These are phyloP conservation scores for Salvia sclarea DNA, from an alignment of 305 asterid genomes.

Conservation along the genomic window DNA sequence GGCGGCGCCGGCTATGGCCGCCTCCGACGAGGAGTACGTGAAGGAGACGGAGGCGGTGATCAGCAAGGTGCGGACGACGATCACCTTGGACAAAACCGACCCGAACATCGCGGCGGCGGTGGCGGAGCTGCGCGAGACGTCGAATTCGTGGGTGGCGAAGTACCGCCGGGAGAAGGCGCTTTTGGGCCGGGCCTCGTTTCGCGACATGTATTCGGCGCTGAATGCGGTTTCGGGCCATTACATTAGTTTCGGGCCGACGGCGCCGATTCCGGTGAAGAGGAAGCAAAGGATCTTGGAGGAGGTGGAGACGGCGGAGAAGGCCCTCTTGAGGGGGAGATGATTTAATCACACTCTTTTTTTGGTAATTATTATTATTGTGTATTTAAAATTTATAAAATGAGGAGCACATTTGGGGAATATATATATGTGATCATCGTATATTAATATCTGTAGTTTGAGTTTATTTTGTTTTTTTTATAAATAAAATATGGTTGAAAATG, in stretches of 20 bases:
- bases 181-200: slow-evolving; percentile 72
- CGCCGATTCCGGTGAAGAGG: slow-evolving; percentile 86
- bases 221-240: slow-evolving; percentile 96
- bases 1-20: slow-evolving; percentile 48
- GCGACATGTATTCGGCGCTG: slow-evolving; percentile 87
- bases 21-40: slow-evolving; percentile 72
- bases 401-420: not conserved
- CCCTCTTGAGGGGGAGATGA: slow-evolving; percentile 77
- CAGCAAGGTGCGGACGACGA: slow-evolving; percentile 63
- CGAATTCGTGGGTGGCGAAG: slow-evolving; percentile 95
- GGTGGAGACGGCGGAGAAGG: slow-evolving; percentile 92
- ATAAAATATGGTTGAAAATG: too few species aligned
- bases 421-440: too few species aligned
- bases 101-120: slow-evolving; percentile 72
- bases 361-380: slow-evolving; percentile 15
- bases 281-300: slow-evolving; percentile 88
- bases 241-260: slow-evolving; percentile 89
- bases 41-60: slow-evolving; percentile 74
- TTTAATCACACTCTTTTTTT: too few species aligned
- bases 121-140: slow-evolving; percentile 66
- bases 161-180: slow-evolving; percentile 79
- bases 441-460: too few species aligned
- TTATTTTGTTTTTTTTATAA: too few species aligned
- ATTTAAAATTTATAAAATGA: slow-evolving; percentile 8
- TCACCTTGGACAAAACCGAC: slow-evolving; percentile 63